Base-by-base conservation (phyloP, 768 basidiomycete species). In the Termitomyces sp. region DNA sequence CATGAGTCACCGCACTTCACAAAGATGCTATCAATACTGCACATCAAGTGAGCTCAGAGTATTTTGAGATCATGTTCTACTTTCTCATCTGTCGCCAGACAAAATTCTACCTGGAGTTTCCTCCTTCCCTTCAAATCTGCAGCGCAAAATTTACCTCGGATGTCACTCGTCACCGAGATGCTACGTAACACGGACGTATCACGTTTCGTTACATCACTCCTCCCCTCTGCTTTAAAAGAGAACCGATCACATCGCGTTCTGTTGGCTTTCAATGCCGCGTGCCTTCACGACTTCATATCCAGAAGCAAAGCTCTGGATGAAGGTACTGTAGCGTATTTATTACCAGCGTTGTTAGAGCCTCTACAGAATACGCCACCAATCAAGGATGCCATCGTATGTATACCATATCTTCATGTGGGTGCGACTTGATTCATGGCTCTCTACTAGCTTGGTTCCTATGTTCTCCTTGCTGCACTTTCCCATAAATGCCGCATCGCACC, bases 1-100 rank as follows among this genome's bases (percentile, higher is more conserved):
- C 94, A 98, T 65, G 92, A 95, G 63, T 90, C 95, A 5, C 86
- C 91, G 0, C 94, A 98, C 68, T 98, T 98, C 70, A 81, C 88
- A 9, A 96, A 97, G 64, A 92, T 98, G 80, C 77, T 97, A 26
- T 84, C 90, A 2, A 93, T 99, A 64, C 74, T 98, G 53, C 82
- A 87, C 64, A 80, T 93, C 56, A 77, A 80, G 90, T 91, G 62
- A 26, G 84, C 74, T 22, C 27, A 29, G 16, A 31, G 43, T 44
- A n/a, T 49, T n/a, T 27, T 6, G 6, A 27, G 29, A 41, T 10
- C 16, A 10, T 41, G 27, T 14, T 55, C 14, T 2, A 7, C 3
- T 6, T 34, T 14, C 13, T 31, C 18, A 52, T n/a, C 12, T 16
- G 46, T 63, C 60, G 39, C 60, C 53, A 92, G 90, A 62, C 76